Evolutionary conservation across 441 rosid species (phyloP), one percentile per base, ranked within the genome.

Genomic region (Erysimum pusillum): DNA sequence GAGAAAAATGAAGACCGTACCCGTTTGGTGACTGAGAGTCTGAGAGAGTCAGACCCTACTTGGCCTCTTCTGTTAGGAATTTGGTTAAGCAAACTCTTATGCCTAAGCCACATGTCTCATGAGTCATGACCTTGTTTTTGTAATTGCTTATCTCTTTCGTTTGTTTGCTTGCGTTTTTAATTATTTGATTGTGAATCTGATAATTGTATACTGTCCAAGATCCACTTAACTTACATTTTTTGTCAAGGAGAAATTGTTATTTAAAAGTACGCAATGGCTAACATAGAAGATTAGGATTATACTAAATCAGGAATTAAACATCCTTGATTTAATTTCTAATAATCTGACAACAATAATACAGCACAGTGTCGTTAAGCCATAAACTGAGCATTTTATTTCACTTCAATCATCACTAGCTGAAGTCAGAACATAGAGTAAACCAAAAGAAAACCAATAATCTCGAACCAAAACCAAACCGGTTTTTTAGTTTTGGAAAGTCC

Each of bases 401-500:
- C 32, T 20, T 51, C n/a, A 25, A 14, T 2, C 20, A 11, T 18
- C 18, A 12, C 31, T 18, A 36, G 46, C 60, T 67, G 5, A 44
- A 51, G 2, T 2, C 60, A 67, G 22, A 2, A 39, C 38, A 39
- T 4, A 18, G 6, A 69, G 22, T 4, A 53, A 66, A 25, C 53
- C 69, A 46, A 48, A 44, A 25, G 3, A 34, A 32, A 74, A 66
- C 35, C 51, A 51, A 66, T 34, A 3, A 25, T 35, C 9, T 35
- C 13, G 2, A 63, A 32, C 20, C 17, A 14, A 49, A 58, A n/a
- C 14, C 32, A 11, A 61, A 36, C 66, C 71, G 71, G 52, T 62
- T 41, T 12, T 53, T 52, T 58, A 78, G 2, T 78, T 78, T 35
- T 73, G 69, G 22, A 79, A 79, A 58, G 35, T 76, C 81, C 80